Conservation (phyloP, 257 asterid species). For the Henckelia pumila region DNA sequence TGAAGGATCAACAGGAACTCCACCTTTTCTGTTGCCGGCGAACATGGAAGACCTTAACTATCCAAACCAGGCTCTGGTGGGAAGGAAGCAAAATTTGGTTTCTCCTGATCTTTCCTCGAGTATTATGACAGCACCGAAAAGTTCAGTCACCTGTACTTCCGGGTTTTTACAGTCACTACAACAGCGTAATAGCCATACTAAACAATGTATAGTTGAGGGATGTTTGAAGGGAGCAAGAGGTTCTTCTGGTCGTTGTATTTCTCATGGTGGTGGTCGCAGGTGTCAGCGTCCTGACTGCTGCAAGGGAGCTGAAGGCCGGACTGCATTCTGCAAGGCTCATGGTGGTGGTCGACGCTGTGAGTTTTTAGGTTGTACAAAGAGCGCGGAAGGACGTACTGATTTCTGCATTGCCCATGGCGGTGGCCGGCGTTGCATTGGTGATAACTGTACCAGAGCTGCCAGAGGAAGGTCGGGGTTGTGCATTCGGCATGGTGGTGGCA, state of each 20-base stretch:
- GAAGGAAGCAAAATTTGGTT: conserved; percentile 24
- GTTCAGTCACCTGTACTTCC: conserved; percentile 57
- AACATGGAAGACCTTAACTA: conserved; percentile 25
- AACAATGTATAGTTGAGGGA: conserved; percentile 40
- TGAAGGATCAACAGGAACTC: conserved; percentile 30
- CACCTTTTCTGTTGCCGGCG: conserved; percentile 16
- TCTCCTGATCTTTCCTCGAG: conserved; percentile 34
- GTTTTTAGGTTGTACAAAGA: conserved; percentile 48
- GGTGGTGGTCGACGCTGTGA: conserved; percentile 60
- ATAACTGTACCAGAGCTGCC: conserved; percentile 47
- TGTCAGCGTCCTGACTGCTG: conserved; percentile 47
- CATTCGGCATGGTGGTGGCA: conserved; percentile 57
- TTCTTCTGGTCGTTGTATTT: conserved; percentile 50
- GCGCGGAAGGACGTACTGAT: conserved; percentile 54
- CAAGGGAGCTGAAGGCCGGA: conserved; percentile 54
- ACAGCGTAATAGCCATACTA: conserved; percentile 34
- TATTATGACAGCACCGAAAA: conserved; percentile 34
- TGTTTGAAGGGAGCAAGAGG: conserved; percentile 55
- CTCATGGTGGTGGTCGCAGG: conserved; percentile 56
- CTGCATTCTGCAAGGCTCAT: conserved; percentile 56
- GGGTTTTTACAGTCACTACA: conserved; percentile 35
- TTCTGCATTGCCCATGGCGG: conserved; percentile 55
- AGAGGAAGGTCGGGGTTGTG: conserved; percentile 53
- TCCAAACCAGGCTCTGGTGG: conserved; percentile 26
- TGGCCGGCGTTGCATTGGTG: conserved; percentile 49